Conservation (phyloP, 306 rosid genomes). For the Corylus heterophylla region DNA sequence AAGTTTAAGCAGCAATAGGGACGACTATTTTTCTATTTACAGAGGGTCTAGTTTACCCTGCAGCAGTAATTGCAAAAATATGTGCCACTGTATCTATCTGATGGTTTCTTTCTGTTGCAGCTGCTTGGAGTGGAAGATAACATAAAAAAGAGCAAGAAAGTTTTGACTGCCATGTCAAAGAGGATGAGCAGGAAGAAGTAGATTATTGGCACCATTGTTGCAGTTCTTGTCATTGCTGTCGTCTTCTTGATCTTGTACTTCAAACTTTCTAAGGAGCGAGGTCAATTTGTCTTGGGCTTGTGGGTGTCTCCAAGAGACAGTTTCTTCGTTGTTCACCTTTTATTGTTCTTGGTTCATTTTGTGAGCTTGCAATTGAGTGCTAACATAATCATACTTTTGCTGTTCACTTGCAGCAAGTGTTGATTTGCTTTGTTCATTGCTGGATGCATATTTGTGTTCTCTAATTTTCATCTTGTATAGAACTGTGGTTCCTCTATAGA, state of each 20-base stretch:
- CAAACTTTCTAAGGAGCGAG: conserved; percentile 43
- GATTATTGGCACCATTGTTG: conserved; percentile 47
- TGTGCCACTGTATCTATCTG: conserved; percentile 2
- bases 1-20: neutral
- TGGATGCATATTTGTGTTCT: conserved; percentile 23
- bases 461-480: conserved; percentile 24
- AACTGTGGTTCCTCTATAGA: conserved; percentile 20
- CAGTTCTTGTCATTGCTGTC: conserved; percentile 47
- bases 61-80: neutral
- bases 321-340: neutral
- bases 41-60: neutral
- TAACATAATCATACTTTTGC: conserved; percentile 31
- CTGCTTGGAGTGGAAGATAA: conserved; percentile 58
- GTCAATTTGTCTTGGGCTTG: conserved; percentile 28
- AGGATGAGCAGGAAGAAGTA: conserved; percentile 67
- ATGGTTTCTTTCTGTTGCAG: conserved; percentile 27
- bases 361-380: conserved; percentile 48
- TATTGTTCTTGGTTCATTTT: neutral
- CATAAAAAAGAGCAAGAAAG: conserved; percentile 54
- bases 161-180: conserved; percentile 54
- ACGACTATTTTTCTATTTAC: neutral
- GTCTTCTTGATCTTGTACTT: conserved; percentile 45
- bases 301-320: conserved; percentile 24
- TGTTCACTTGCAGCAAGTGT: conserved; percentile 40
- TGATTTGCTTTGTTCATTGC: conserved; percentile 18